Conservation (phyloP, 805 yeast genomes). For the Candida orba region DNA sequence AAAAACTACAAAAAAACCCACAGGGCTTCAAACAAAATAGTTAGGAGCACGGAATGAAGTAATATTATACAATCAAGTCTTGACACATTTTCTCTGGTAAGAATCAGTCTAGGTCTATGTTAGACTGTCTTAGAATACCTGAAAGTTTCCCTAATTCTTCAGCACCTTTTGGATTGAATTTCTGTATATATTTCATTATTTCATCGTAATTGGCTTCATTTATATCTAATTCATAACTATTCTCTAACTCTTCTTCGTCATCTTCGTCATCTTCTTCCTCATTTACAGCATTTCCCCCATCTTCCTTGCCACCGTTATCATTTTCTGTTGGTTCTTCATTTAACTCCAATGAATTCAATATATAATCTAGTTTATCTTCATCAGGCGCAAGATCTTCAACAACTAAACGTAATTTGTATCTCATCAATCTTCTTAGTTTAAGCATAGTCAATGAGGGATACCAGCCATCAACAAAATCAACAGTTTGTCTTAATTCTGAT, state of each 20-base stretch:
- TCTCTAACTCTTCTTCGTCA: slow-evolving; percentile 26
- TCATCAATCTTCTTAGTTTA: slow-evolving; percentile 59
- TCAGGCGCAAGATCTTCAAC: slow-evolving; percentile 36
- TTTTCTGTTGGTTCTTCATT: slow-evolving; percentile 16
- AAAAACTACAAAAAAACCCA: too few relatives aligned
- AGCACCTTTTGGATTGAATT: slow-evolving; percentile 21
- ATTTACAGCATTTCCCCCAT: slow-evolving; percentile 20
- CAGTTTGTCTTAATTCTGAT: slow-evolving; percentile 32
- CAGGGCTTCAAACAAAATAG: background rate
- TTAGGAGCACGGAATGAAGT: background rate
- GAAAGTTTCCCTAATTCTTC: slow-evolving; percentile 12
- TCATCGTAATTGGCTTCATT: slow-evolving; percentile 20
- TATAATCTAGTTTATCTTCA: slow-evolving; percentile 36
- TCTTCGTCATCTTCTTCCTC: slow-evolving; percentile 26
- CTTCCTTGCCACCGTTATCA: slow-evolving; percentile 14
- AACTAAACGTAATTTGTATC: slow-evolving; percentile 62
- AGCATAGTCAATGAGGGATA: slow-evolving; percentile 51
- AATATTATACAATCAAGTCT: background rate
- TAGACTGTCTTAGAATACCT: slow-evolving; percentile 14
- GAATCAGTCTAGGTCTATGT: slow-evolving; percentile 5
- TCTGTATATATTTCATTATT: slow-evolving; percentile 15
- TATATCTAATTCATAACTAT: slow-evolving; percentile 24
- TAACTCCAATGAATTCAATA: slow-evolving; percentile 25
- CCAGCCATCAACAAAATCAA: slow-evolving; percentile 78
- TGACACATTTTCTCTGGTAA: too few relatives aligned